These are phyloP conservation scores for Brettanomyces bruxellensis DNA, from an alignment of 805 yeast species.

Conservation along the genomic window DNA sequence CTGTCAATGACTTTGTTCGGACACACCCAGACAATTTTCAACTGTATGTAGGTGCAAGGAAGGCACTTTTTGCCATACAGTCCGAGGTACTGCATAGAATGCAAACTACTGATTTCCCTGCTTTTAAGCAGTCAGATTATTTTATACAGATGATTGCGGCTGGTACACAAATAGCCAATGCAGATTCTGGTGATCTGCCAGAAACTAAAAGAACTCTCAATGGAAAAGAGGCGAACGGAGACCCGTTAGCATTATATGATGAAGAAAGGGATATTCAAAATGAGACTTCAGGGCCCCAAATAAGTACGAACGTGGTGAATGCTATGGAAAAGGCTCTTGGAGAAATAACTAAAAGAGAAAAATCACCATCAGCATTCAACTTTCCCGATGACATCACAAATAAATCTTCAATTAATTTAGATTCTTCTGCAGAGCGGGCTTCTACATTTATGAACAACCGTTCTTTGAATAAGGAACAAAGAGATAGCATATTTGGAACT, in stretches of 20 bases:
- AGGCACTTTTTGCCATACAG: slow-evolving; percentile 52
- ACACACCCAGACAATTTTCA: slow-evolving; percentile 15
- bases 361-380: too few species aligned
- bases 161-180: slow-evolving; percentile 7
- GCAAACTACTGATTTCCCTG: slow-evolving; percentile 43
- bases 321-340: slow-evolving; percentile 65
- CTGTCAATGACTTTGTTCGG: slow-evolving; percentile 30
- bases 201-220: background rate
- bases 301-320: slow-evolving; percentile 38
- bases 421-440: background rate
- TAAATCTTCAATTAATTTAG: background rate
- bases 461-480: too few species aligned
- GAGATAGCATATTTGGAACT: background rate
- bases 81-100: slow-evolving; percentile 40
- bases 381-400: background rate
- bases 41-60: slow-evolving; percentile 46
- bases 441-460: too few species aligned
- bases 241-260: slow-evolving; percentile 24
- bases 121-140: slow-evolving; percentile 50
- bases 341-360: slow-evolving; percentile 39
- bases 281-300: slow-evolving; percentile 19
- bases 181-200: background rate
- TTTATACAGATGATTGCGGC: slow-evolving; percentile 46
- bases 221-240: slow-evolving; percentile 22
- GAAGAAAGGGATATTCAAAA: slow-evolving; percentile 26